A percentile compares a stretch with the other conserved stretches of the same genome.
Conservation (phyloP, 1,284 basidiomycete genomes). For the Mycena citricolor region DNA sequence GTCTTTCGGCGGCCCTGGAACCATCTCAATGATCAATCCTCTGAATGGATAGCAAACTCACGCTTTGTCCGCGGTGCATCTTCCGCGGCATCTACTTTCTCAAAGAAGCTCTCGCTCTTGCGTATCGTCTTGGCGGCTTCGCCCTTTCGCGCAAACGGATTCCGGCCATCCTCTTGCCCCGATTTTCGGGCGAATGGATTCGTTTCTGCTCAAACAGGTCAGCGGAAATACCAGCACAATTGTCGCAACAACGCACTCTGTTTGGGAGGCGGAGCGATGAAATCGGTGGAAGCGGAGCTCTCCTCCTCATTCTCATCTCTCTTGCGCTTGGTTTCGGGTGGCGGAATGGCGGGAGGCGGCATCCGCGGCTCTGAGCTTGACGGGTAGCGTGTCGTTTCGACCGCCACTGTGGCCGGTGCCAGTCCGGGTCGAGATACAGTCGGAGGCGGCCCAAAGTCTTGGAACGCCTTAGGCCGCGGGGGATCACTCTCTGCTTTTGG, state of each 20-base stretch:
- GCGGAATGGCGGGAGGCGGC: slow-evolving; percentile 25
- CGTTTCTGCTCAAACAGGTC: slow-evolving; percentile 42
- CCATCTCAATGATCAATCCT: slow-evolving; percentile 12
- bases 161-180: slow-evolving; percentile 49
- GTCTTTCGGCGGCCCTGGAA: slow-evolving; percentile 23
- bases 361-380: no score
- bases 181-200: slow-evolving; percentile 79
- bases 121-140: slow-evolving; percentile 60
- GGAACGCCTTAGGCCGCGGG: slow-evolving; percentile 47
- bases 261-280: slow-evolving; percentile 42
- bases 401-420: slow-evolving; percentile 54
- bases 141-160: slow-evolving; percentile 64
- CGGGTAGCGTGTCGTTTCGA: slow-evolving; percentile 52
- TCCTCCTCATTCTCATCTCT: slow-evolving; percentile 50
- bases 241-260: slow-evolving; percentile 47
- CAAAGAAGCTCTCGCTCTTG: slow-evolving; percentile 95
- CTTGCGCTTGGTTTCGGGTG: slow-evolving; percentile 56
- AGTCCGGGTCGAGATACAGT: slow-evolving; percentile 64
- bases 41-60: no score
- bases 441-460: slow-evolving; percentile 63
- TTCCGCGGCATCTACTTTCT: slow-evolving; percentile 78
- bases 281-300: slow-evolving; percentile 42
- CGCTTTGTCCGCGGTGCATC: slow-evolving; percentile 44
- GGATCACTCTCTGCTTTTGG: slow-evolving; percentile 23
- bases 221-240: neutral